Percentiles rank a stretch among this genome's conserved stretches.
Evolutionary conservation across 2,329 filamentous ascomycete species (phyloP).

Genomic region (Sarocladiaceae sp.): DNA sequence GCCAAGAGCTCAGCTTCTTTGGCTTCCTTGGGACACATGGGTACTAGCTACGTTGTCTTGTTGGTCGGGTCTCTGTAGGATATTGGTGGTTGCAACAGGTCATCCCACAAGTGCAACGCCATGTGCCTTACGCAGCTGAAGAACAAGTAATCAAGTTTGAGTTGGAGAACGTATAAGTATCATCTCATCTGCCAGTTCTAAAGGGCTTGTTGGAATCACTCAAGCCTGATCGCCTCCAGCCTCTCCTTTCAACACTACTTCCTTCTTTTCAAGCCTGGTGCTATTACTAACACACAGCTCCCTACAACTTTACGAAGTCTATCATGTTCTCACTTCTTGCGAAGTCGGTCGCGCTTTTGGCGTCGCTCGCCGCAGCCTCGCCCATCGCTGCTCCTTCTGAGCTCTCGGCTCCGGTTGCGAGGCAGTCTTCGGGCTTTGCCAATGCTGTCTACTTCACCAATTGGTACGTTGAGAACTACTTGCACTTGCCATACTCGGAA

Average conservation of each 20-base stretch:
- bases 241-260: constrained; percentile 14
- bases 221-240: constrained; percentile 1
- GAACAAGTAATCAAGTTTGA: neutral
- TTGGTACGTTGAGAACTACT: constrained; percentile 40
- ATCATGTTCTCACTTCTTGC: constrained; percentile 23
- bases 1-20: neutral
- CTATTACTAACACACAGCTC: constrained; percentile 11
- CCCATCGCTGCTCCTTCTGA: constrained; percentile 18
- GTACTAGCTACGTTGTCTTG: constrained; percentile 4
- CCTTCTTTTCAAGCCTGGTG: constrained; percentile 15
- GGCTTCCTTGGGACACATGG: neutral
- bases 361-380: constrained; percentile 19
- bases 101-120: neutral
- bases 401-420: constrained; percentile 12
- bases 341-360: constrained; percentile 21
- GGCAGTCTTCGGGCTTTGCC: constrained; percentile 17
- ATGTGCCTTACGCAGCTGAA: neutral
- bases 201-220: neutral
- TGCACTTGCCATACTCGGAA: no score
- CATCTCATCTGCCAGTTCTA: neutral
- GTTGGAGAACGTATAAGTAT: constrained; percentile 9
- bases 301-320: neutral
- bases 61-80: neutral
- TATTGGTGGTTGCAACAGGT: neutral
- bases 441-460: constrained; percentile 46